A percentile compares a stretch with the other conserved stretches of the same genome.
phyloP scores from a whole-genome alignment of 129 eudicot genomes.

The Centella asiatica region DNA sequence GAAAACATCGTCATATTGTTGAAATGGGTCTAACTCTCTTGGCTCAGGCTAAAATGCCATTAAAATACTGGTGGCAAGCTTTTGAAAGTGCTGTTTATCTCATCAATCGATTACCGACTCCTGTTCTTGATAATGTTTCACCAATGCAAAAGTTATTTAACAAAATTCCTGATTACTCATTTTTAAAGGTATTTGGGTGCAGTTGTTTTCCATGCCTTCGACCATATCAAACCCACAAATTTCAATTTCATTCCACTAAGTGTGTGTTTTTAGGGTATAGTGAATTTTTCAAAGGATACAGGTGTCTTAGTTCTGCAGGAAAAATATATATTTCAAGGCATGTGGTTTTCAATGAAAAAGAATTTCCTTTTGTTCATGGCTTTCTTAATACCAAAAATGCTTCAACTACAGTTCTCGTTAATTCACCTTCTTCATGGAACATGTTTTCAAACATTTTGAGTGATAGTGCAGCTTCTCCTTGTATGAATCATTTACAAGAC shows the following conservation, averaged over 20 bases:
- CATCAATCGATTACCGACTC: not conserved
- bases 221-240: not conserved
- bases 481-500: not conserved
- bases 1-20: not conserved
- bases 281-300: not conserved
- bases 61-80: not conserved
- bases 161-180: too few species aligned
- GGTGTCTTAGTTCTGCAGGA: not conserved
- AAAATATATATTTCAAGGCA: not conserved
- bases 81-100: not conserved
- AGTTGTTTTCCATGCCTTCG: not conserved
- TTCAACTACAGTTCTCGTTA: not conserved
- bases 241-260: not conserved
- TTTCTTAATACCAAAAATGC: not conserved
- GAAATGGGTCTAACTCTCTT: constrained; percentile 1
- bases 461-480: not conserved
- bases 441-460: not conserved
- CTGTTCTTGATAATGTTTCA: too few species aligned
- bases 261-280: not conserved
- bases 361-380: not conserved
- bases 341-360: not conserved
- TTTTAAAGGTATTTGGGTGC: not conserved
- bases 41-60: not conserved
- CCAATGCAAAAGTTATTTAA: too few species aligned
- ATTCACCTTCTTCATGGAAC: not conserved